These are phyloP conservation scores for Panellus pusillus DNA, from an alignment of 768 basidiomycete genomes.

Conservation along the genomic window DNA sequence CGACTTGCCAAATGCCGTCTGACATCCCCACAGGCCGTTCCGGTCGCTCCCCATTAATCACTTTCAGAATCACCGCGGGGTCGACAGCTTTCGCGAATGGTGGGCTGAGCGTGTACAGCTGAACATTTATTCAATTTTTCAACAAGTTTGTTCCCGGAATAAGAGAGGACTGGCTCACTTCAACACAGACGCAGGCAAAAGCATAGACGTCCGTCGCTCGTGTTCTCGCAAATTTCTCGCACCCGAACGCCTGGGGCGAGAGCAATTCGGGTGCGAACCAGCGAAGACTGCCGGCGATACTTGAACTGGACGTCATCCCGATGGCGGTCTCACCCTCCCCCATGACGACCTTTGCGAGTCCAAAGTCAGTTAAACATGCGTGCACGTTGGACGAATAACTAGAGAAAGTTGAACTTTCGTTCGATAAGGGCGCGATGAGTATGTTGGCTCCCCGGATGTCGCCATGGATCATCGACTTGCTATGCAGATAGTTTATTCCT, in stretches of 20 bases:
- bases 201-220: conserved; percentile 32
- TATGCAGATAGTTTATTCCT: conserved; percentile 26
- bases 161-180: conserved; percentile 21
- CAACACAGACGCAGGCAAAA: conserved; percentile 33
- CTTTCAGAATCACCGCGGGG: background rate
- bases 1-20: background rate
- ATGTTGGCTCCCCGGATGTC: conserved; percentile 30
- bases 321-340: conserved; percentile 25
- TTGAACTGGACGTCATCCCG: conserved; percentile 21
- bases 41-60: background rate
- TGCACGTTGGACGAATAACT: conserved; percentile 1
- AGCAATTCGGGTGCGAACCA: conserved; percentile 39
- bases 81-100: background rate
- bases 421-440: conserved; percentile 21
- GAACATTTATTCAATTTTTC: too few species aligned
- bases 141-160: too few species aligned
- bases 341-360: conserved; percentile 25
- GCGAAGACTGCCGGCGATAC: conserved; percentile 27
- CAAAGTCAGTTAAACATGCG: conserved; percentile 32
- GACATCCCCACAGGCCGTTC: background rate
- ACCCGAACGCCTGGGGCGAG: conserved; percentile 27
- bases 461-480: conserved; percentile 20
- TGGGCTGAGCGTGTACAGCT: background rate
- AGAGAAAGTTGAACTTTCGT: too few species aligned
- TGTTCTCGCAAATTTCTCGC: conserved; percentile 24